A percentile compares a stretch with the other conserved stretches of the same genome.
Evolutionary conservation across 345 rosid genomes (phyloP).

Genomic region (Acer saccharum): DNA sequence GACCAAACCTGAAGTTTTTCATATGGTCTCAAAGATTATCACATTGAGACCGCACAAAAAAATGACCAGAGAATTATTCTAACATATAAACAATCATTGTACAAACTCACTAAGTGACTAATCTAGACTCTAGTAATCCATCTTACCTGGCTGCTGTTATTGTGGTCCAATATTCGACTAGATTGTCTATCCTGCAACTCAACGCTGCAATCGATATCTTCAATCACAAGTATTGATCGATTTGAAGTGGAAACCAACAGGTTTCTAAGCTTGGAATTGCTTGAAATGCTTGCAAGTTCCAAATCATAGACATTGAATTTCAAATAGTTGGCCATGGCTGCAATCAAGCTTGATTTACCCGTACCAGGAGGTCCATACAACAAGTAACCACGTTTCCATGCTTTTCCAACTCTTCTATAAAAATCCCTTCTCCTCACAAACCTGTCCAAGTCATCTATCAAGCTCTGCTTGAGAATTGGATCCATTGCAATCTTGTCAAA

Average conservation of each 20-base stretch:
- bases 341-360: conserved; percentile 34
- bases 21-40: too few species aligned
- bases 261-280: conserved; percentile 20
- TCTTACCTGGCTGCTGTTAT: conserved; percentile 11
- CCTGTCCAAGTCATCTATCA: conserved; percentile 36
- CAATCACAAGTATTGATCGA: conserved; percentile 29
- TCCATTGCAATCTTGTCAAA: conserved; percentile 39
- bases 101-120: not conserved
- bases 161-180: not conserved
- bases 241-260: conserved; percentile 9
- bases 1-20: too few species aligned
- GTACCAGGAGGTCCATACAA: conserved; percentile 33
- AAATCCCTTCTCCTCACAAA: conserved; percentile 18
- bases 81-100: not conserved
- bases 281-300: conserved; percentile 18
- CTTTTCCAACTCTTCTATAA: conserved; percentile 29
- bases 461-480: conserved; percentile 14
- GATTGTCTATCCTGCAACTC: conserved; percentile 21
- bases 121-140: not conserved
- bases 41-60: too few species aligned
- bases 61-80: too few species aligned
- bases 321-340: conserved; percentile 32
- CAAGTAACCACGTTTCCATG: conserved; percentile 34
- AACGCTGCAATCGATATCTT: conserved; percentile 30
- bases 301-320: conserved; percentile 24